These are phyloP conservation scores for Dalbergia cochinchinensis DNA, from an alignment of 306 rosid genomes.

Conservation along the genomic window DNA sequence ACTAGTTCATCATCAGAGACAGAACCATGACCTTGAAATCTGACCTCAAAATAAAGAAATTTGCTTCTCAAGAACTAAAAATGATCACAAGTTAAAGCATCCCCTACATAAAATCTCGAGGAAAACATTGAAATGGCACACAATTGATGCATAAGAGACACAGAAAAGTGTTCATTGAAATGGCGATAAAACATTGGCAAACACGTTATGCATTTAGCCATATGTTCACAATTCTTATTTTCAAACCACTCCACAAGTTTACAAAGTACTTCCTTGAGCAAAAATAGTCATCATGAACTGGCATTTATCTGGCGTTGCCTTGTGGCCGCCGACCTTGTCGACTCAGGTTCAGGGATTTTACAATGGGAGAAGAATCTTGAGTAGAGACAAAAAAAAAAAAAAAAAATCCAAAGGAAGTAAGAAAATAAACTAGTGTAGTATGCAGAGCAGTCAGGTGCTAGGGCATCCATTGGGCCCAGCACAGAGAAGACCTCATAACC, in stretches of 20 bases:
- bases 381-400: not conserved
- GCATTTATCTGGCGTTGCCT: not conserved
- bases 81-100: not conserved
- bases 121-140: not conserved
- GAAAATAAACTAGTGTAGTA: not conserved
- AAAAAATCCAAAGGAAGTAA: not conserved
- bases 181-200: not conserved
- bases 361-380: not conserved
- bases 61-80: constrained; percentile 6
- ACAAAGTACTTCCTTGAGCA: constrained; percentile 23
- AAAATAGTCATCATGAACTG: not conserved
- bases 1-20: constrained; percentile 5
- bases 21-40: not conserved
- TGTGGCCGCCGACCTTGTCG: too few relatives aligned
- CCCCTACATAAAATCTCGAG: constrained; percentile 4
- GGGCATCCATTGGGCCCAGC: constrained; percentile 4
- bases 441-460: not conserved
- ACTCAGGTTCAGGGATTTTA: not conserved
- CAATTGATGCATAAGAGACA: not conserved
- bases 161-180: too few relatives aligned
- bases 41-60: constrained; percentile 10
- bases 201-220: not conserved
- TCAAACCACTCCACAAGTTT: constrained; percentile 1
- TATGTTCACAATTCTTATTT: not conserved
- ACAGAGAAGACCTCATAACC: not conserved